Conservation (phyloP, 805 yeast species). For the Ogataea methanolica region DNA sequence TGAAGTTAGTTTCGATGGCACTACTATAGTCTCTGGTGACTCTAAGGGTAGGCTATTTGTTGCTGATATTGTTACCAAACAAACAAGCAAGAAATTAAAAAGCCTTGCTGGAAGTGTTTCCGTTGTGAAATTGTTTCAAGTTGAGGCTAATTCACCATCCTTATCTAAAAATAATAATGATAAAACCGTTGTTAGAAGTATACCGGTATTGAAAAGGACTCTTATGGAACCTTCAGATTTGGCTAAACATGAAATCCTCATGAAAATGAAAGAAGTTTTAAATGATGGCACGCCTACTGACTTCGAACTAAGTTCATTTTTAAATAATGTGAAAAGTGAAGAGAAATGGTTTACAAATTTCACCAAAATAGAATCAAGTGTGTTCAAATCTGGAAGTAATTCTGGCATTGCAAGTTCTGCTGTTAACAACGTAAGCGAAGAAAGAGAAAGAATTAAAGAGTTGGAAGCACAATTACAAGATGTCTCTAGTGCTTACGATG, state of each 20-base stretch:
- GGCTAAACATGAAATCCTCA: constrained; percentile 39
- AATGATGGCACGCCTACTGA: constrained; percentile 16
- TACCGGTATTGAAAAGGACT: constrained; percentile 66
- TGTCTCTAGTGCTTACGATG: constrained; percentile 55
- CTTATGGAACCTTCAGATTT: constrained; percentile 37
- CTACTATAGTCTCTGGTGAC: constrained; percentile 70
- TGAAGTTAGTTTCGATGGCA: constrained; percentile 68
- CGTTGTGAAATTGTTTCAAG: constrained; percentile 18
- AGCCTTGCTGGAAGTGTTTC: constrained; percentile 26
- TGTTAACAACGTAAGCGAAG: constrained; percentile 8
- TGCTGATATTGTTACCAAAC: constrained; percentile 67
- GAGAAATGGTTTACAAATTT: constrained; percentile 48
- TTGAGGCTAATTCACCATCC: constrained; percentile 10
- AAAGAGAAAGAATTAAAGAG: constrained; percentile 30
- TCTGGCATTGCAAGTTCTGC: constrained; percentile 28
- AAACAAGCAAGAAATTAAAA: constrained; percentile 55
- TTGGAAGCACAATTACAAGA: constrained; percentile 43
- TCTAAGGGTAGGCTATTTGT: constrained; percentile 59
- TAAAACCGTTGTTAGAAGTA: constrained; percentile 32
- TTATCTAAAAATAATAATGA: constrained; percentile 19
- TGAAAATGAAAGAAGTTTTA: constrained; percentile 27
- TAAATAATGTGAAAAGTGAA: constrained; percentile 44
- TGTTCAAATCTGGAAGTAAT: constrained; percentile 25
- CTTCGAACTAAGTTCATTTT: constrained; percentile 44
- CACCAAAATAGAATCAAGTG: constrained; percentile 35